Evolutionary conservation across 2,329 filamentous ascomycete species (phyloP), one percentile per base, ranked within the genome.

Genomic region (Alternaria angustiovoidea): DNA sequence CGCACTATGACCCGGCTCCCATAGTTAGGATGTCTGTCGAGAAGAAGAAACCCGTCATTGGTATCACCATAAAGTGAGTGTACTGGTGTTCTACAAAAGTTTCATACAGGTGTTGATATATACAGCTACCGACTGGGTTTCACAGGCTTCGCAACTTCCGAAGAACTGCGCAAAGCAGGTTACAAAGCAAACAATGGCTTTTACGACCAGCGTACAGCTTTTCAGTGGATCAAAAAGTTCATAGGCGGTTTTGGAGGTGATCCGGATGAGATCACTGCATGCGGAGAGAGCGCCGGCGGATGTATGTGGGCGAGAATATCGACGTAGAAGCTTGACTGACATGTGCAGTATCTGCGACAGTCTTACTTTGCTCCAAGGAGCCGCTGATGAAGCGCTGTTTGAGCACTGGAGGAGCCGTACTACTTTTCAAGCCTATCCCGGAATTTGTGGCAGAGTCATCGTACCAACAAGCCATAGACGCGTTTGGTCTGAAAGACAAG

Each of bases 241-340:
- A 79, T 81, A 42, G 54, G 60, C 18, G 75, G 74, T 0, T 81
- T 81, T 54, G 79, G 79, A 3, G 79, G 79, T 11, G 64, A 81
- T 54, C 64, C 77, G 11, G 69, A 75, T 9, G 73, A 78, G 46
- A 70, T 81, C 9, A 81, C 79, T 0, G 65, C 79, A 7, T 72
- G 80, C n/a, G 84, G 84, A 16, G 80, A 85, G 64, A 83, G 80
- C 48, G 82, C 82, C 6, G 84, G 84, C 32, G 83, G 75, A n/a
- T 73, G 82, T 80, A 72, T 65, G 78, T 65, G 14, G 8, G 5
- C 2, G 12, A 26, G 28, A 1, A 26, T 5, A 8, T 20, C n/a
- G n/a, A 20, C 4, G 0, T 18, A 11, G 24, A 43, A 30, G 1
- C 20, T n/a, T 4, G 36, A 51, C 61, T 68, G 36, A 67, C 39